Evolutionary conservation across 768 basidiomycete genomes (phyloP).

Genomic region (Peribolospora baueri): DNA sequence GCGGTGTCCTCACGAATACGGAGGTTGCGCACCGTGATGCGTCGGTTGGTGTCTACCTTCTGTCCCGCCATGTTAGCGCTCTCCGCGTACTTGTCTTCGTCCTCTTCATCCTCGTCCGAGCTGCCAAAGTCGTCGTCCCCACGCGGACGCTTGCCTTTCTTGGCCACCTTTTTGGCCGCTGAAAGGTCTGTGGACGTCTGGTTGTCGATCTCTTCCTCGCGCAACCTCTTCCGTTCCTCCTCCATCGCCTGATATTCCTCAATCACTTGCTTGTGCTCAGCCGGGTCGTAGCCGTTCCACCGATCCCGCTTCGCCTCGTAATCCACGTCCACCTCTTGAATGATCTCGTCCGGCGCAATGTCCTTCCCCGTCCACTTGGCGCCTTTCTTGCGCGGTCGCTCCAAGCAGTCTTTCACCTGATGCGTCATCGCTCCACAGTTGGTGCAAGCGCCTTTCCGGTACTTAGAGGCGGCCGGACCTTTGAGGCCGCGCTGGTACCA

Average conservation of each 20-base stretch:
- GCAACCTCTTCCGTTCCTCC: slow-evolving; percentile 59
- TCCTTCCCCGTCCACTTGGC: slow-evolving; percentile 76
- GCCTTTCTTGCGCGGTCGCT: slow-evolving; percentile 85
- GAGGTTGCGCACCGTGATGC: slow-evolving; percentile 90
- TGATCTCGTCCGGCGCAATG: slow-evolving; percentile 72
- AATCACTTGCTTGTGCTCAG: slow-evolving; percentile 62
- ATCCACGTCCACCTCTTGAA: slow-evolving; percentile 20
- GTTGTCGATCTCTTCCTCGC: slow-evolving; percentile 96
- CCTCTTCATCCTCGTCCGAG: slow-evolving; percentile 31
- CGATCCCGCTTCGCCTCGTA: slow-evolving; percentile 91
- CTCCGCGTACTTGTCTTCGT: slow-evolving; percentile 96
- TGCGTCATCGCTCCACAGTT: slow-evolving; percentile 97
- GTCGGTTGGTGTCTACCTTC: slow-evolving; percentile 80
- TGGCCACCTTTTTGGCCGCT: slow-evolving; percentile 80
- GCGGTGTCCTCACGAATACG: slow-evolving; percentile 98
- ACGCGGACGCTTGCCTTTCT: slow-evolving; percentile 33
- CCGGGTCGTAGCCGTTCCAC: slow-evolving; percentile 92
- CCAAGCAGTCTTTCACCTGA: slow-evolving; percentile 70
- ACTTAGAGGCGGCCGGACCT: slow-evolving; percentile 87
- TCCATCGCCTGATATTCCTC: slow-evolving; percentile 88
- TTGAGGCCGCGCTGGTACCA: background rate
- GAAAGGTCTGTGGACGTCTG: slow-evolving; percentile 79
- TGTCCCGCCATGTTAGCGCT: slow-evolving; percentile 94
- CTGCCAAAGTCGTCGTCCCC: slow-evolving; percentile 81
- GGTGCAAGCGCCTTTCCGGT: slow-evolving; percentile 91